Percentiles rank a stretch among this genome's conserved stretches.
These are phyloP conservation scores for Mortierella sp. DNA, from an alignment of 371 early-diverging fungal species.

Conservation along the genomic window DNA sequence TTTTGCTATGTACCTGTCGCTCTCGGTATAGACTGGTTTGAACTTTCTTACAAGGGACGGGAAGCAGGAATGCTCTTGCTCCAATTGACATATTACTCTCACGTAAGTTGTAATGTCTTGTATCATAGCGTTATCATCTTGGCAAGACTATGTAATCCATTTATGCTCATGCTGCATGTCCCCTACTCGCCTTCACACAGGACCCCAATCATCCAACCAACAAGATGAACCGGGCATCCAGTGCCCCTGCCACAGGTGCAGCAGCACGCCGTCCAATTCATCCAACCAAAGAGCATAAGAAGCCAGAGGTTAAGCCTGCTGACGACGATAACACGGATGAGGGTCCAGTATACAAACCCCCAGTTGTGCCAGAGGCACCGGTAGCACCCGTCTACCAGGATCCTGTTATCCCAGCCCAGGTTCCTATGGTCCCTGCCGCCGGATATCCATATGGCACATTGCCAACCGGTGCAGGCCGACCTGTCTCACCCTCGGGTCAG, in stretches of 20 bases:
- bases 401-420: slow-evolving; percentile 22
- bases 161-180: background rate
- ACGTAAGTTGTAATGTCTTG: slow-evolving; percentile 54
- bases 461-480: slow-evolving; percentile 28
- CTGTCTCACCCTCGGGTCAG: slow-evolving; percentile 28
- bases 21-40: slow-evolving; percentile 68
- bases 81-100: slow-evolving; percentile 69
- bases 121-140: background rate
- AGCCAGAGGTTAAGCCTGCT: slow-evolving; percentile 20
- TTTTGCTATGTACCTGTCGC: too few species aligned
- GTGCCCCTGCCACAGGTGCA: background rate
- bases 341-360: slow-evolving; percentile 45
- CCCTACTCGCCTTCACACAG: slow-evolving; percentile 11
- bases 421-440: slow-evolving; percentile 24
- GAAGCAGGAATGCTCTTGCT: slow-evolving; percentile 67
- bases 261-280: slow-evolving; percentile 39
- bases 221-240: slow-evolving; percentile 15
- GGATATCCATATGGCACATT: slow-evolving; percentile 42
- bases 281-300: slow-evolving; percentile 19
- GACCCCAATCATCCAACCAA: slow-evolving; percentile 33
- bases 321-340: slow-evolving; percentile 33
- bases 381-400: slow-evolving; percentile 18
- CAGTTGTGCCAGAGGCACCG: slow-evolving; percentile 42
- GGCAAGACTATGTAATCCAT: background rate
- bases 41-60: slow-evolving; percentile 62